phyloP scores from a whole-genome alignment of 441 rosid species.

The Bruguiera hainesii region DNA sequence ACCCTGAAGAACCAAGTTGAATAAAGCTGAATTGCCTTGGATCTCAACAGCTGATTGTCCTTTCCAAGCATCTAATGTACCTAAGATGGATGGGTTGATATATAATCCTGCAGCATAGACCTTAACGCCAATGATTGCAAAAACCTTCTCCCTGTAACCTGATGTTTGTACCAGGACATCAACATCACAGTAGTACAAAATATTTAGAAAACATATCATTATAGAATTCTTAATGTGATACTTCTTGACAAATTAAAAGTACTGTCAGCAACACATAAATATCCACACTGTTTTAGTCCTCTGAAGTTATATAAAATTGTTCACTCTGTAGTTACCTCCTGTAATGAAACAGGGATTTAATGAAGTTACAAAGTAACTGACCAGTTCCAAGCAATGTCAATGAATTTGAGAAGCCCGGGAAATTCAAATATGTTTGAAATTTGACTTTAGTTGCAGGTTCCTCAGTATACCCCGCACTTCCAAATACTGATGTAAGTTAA shows the following conservation, averaged over 20 bases:
- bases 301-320: not conserved
- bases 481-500: not conserved
- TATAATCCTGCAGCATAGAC: constrained; percentile 88
- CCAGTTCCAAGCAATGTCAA: not conserved
- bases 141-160: constrained; percentile 24
- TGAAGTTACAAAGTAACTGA: not conserved
- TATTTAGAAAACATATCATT: not conserved
- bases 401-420: not conserved
- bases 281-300: not conserved
- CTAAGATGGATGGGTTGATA: constrained; percentile 44
- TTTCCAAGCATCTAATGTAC: constrained; percentile 49
- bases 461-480: not conserved
- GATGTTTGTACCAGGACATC: not conserved
- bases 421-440: not conserved
- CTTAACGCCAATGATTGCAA: constrained; percentile 74
- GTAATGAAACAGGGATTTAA: not conserved
- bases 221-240: not conserved
- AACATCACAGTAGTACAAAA: not conserved
- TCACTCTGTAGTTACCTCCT: not conserved
- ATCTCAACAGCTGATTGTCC: constrained; percentile 50
- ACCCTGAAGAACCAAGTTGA: constrained; percentile 56
- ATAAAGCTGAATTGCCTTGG: constrained; percentile 45
- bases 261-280: not conserved
- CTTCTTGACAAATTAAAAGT: not conserved
- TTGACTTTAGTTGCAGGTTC: constrained; percentile 1